phyloP scores from a whole-genome alignment of 306 rosid genomes.

The Dalbergia cochinchinensis region DNA sequence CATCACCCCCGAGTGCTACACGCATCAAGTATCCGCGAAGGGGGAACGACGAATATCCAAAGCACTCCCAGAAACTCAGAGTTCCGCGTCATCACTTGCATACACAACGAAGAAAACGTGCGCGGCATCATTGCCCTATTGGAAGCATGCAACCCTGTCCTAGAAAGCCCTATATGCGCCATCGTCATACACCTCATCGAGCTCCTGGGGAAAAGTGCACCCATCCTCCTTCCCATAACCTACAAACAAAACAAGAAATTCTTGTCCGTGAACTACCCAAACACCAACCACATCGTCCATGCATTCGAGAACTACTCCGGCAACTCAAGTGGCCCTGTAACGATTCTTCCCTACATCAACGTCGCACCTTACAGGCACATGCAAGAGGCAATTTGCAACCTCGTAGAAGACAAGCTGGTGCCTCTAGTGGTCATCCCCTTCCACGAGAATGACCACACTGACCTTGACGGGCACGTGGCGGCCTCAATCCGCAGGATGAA shows the following conservation, averaged over 20 bases:
- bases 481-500: slow-evolving; percentile 52
- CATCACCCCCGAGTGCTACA: slow-evolving; percentile 30
- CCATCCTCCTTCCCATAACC: slow-evolving; percentile 57
- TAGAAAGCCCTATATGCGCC: slow-evolving; percentile 49
- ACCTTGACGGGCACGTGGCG: not conserved
- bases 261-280: slow-evolving; percentile 37
- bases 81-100: slow-evolving; percentile 49
- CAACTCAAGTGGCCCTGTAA: slow-evolving; percentile 48
- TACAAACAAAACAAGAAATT: slow-evolving; percentile 7
- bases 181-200: slow-evolving; percentile 58
- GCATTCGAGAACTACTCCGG: slow-evolving; percentile 65
- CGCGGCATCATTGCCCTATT: slow-evolving; percentile 52
- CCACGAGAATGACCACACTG: slow-evolving; percentile 45
- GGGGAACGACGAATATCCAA: slow-evolving; percentile 40
- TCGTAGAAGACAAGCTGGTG: slow-evolving; percentile 49
- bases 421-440: slow-evolving; percentile 63
- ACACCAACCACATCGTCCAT: slow-evolving; percentile 53
- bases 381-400: slow-evolving; percentile 57
- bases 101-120: slow-evolving; percentile 60
- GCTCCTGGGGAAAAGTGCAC: slow-evolving; percentile 52
- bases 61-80: slow-evolving; percentile 34
- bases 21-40: not conserved
- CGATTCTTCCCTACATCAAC: slow-evolving; percentile 49
- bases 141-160: slow-evolving; percentile 55
- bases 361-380: slow-evolving; percentile 65